Evolutionary conservation across 78 protist species (phyloP).

Genomic region (Blattamonas nauphoetae): DNA sequence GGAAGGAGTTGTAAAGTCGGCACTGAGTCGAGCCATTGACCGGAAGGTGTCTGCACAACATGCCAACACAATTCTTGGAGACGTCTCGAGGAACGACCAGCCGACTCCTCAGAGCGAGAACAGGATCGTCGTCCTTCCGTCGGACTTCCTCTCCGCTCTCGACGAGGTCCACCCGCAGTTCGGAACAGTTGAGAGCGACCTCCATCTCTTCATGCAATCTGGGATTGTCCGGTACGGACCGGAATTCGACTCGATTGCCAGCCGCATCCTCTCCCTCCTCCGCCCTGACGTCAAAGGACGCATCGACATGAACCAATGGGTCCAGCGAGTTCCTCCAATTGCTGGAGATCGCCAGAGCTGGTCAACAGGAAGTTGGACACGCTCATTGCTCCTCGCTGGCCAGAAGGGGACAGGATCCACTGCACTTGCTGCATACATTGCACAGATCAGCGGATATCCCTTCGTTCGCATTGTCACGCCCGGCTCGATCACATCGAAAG

Average conservation of each 20-base stretch:
- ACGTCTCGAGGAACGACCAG: neutral
- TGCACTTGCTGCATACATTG: slow-evolving; percentile 81
- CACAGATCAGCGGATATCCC: slow-evolving; percentile 69
- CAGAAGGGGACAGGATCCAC: slow-evolving; percentile 77
- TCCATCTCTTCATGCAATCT: neutral
- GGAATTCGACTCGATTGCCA: neutral
- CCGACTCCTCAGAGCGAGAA: neutral
- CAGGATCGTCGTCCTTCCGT: neutral
- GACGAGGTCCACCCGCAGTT: neutral
- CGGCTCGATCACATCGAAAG: slow-evolving; percentile 33
- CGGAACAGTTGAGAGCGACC: neutral
- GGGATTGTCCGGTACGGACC: neutral
- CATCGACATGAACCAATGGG: neutral
- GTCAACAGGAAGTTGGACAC: no score
- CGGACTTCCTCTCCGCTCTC: neutral
- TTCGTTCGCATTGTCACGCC: slow-evolving; percentile 74
- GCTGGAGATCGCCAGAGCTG: neutral
- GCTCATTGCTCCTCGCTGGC: neutral
- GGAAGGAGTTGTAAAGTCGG: neutral
- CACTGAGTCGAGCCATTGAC: neutral
- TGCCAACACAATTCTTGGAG: slow-evolving; percentile 80
- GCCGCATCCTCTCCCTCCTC: neutral
- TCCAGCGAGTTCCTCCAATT: neutral
- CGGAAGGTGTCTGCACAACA: neutral
- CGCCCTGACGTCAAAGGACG: neutral